Evolutionary conservation across 257 asterid genomes (phyloP).

Genomic region (Primulina eburnea): DNA sequence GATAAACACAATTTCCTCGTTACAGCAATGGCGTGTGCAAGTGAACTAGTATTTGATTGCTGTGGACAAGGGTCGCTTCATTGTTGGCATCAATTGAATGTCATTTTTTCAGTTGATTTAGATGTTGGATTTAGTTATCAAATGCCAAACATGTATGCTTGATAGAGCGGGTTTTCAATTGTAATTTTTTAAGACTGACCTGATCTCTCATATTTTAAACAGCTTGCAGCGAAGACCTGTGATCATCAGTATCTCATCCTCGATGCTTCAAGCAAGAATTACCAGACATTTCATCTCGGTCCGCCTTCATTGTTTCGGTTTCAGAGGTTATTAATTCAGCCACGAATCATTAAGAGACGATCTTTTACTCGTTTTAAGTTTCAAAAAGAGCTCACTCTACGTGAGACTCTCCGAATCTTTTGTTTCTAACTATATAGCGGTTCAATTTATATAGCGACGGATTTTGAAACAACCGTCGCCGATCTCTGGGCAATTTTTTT

Average conservation of each 20-base stretch:
- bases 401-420: no score
- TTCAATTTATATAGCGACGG: no score
- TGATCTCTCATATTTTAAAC: not conserved
- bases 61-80: no score
- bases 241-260: not conserved
- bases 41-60: no score
- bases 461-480: no score
- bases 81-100: no score
- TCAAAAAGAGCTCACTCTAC: no score
- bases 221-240: not conserved
- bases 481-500: no score
- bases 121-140: not conserved
- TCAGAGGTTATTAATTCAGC: not conserved
- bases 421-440: no score
- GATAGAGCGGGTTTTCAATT: not conserved
- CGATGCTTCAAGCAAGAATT: not conserved
- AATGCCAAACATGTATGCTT: not conserved
- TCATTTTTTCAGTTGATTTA: not conserved
- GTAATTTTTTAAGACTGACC: not conserved
- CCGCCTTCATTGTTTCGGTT: not conserved
- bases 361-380: no score
- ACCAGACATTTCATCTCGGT: not conserved
- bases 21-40: no score
- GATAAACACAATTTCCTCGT: no score
- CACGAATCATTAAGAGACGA: not conserved